phyloP scores from a whole-genome alignment of 345 rosid species.

The Salix arbutifolia region DNA sequence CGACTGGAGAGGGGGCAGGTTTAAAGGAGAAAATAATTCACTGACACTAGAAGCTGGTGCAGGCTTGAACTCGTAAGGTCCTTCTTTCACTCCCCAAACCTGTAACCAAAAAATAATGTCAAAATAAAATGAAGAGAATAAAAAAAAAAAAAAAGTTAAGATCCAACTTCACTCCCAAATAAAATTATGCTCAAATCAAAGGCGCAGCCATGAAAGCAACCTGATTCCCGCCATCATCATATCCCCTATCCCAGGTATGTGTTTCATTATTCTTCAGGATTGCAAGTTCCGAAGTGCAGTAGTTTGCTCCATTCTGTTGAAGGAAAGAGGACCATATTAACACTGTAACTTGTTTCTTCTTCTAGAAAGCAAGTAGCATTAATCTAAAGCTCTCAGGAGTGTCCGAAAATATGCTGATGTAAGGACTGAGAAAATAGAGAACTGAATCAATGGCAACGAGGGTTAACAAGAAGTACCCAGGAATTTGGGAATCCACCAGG shows the following conservation, averaged over 20 bases:
- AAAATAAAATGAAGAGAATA: neutral
- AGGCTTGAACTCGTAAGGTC: slow-evolving; percentile 81
- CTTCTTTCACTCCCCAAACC: slow-evolving; percentile 84
- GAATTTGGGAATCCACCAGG: slow-evolving; percentile 82
- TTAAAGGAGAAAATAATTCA: slow-evolving; percentile 51
- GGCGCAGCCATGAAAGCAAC: slow-evolving; percentile 26
- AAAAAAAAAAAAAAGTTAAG: no score
- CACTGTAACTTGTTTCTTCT: neutral
- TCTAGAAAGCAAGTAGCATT: neutral
- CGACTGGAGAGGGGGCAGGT: slow-evolving; percentile 43
- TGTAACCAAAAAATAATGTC: slow-evolving; percentile 17
- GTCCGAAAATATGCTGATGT: neutral
- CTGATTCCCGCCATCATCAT: slow-evolving; percentile 72
- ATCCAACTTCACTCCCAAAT: neutral
- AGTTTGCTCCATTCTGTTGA: slow-evolving; percentile 63
- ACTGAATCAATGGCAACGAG: neutral
- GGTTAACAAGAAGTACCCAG: slow-evolving; percentile 49
- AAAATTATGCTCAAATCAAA: neutral
- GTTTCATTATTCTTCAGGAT: slow-evolving; percentile 77
- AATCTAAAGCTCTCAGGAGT: neutral
- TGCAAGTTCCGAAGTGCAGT: slow-evolving; percentile 81
- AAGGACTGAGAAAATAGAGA: neutral
- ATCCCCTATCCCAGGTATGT: slow-evolving; percentile 89
- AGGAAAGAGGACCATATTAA: neutral
- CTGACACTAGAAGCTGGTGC: slow-evolving; percentile 53